These are phyloP conservation scores for Gymnopilus junonius DNA, from an alignment of 768 basidiomycete genomes.

Conservation along the genomic window DNA sequence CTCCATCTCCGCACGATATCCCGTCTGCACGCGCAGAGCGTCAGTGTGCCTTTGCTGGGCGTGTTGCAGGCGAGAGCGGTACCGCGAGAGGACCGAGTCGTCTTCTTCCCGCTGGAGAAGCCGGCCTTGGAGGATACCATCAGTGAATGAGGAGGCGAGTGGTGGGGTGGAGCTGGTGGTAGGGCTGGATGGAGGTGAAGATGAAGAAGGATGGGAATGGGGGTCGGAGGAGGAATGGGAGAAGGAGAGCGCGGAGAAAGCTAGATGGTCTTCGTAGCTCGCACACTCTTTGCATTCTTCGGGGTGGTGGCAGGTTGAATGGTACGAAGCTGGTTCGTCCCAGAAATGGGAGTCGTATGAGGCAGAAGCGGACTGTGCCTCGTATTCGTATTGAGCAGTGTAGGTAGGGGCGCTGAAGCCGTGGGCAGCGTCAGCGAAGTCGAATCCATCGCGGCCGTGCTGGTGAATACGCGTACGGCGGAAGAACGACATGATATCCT, in stretches of 20 bases:
- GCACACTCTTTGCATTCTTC: background rate
- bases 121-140: constrained; percentile 9
- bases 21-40: constrained; percentile 10
- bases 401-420: background rate
- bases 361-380: too few species aligned
- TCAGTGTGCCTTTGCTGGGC: constrained; percentile 28
- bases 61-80: constrained; percentile 11
- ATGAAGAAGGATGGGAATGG: background rate
- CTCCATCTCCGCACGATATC: constrained; percentile 17
- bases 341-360: background rate
- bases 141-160: background rate
- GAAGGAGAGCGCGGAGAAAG: background rate
- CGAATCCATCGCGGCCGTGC: background rate
- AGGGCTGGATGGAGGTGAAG: too few species aligned
- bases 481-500: background rate
- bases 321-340: background rate
- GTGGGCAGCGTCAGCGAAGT: background rate
- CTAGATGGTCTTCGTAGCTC: background rate
- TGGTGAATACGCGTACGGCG: background rate
- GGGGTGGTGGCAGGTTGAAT: background rate
- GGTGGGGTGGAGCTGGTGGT: background rate
- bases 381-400: background rate
- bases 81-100: background rate
- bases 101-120: constrained; percentile 10
- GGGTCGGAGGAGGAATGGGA: background rate